Percentiles rank a stretch among this genome's conserved stretches.
phyloP scores from a whole-genome alignment of 139 green algal genomes.

The Haematococcus lacustris region DNA sequence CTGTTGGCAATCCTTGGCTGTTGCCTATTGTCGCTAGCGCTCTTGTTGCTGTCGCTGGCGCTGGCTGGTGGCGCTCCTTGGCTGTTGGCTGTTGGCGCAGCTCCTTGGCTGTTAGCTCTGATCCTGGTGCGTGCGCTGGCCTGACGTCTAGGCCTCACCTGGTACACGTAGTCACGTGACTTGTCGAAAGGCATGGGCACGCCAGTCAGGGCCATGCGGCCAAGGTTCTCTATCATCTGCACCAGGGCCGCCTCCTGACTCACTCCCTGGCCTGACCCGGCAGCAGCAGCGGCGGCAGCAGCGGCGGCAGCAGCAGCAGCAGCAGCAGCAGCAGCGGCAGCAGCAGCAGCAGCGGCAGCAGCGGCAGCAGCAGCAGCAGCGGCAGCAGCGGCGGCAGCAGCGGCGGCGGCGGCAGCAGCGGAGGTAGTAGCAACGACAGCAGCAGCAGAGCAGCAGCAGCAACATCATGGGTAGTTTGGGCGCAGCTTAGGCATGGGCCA shows the following conservation, averaged over 20 bases:
- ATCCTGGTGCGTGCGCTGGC: background rate
- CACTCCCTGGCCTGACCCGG: constrained; percentile 5
- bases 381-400: no score
- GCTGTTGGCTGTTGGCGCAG: background rate
- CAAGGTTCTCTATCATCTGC: constrained; percentile 30
- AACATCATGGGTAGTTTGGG: background rate
- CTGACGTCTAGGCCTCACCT: constrained; percentile 23
- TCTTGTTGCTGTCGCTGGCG: background rate
- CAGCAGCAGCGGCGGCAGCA: background rate
- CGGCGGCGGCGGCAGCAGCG: no score
- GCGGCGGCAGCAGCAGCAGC: no score
- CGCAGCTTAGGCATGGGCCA: background rate
- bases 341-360: no score
- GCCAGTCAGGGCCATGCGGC: no score
- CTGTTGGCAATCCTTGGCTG: no score
- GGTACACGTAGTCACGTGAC: constrained; percentile 58
- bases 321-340: no score
- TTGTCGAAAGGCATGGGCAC: constrained; percentile 43
- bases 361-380: no score
- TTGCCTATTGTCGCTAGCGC: background rate
- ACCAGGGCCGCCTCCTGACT: constrained; percentile 14
- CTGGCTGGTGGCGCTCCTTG: background rate
- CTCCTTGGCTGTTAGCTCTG: no score
- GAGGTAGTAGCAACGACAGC: no score
- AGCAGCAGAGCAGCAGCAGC: no score